Percentiles rank a stretch among this genome's conserved stretches.
These are phyloP conservation scores for Neurospora sp. DNA, from an alignment of 495 filamentous ascomycete genomes.

Conservation along the genomic window DNA sequence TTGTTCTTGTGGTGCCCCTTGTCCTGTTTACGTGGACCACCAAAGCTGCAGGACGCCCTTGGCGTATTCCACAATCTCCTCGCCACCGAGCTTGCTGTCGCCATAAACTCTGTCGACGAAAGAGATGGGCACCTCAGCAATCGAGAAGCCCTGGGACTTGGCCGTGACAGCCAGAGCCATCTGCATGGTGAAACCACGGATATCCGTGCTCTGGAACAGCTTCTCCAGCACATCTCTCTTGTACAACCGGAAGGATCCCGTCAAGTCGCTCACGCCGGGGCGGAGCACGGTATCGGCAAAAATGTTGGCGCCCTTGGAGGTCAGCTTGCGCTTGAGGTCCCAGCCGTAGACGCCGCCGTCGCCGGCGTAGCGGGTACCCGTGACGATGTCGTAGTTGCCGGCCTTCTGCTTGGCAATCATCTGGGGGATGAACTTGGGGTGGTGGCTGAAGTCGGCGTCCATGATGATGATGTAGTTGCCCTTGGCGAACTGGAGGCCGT, in stretches of 20 bases:
- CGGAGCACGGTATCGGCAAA: slow-evolving; percentile 90
- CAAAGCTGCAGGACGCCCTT: slow-evolving; percentile 87
- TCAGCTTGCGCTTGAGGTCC: slow-evolving; percentile 94
- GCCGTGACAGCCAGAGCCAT: slow-evolving; percentile 87
- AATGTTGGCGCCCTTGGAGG: slow-evolving; percentile 83
- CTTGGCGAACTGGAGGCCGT: slow-evolving; percentile 75
- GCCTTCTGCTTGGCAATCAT: slow-evolving; percentile 70
- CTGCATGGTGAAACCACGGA: slow-evolving; percentile 96
- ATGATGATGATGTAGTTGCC: slow-evolving; percentile 98
- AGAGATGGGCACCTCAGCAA: slow-evolving; percentile 87
- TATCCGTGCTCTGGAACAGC: slow-evolving; percentile 81
- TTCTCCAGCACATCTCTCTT: slow-evolving; percentile 83
- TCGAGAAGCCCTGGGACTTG: slow-evolving; percentile 81
- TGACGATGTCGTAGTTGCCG: slow-evolving; percentile 85
- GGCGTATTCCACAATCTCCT: slow-evolving; percentile 96
- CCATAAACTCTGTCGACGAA: slow-evolving; percentile 96
- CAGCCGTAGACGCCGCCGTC: slow-evolving; percentile 92
- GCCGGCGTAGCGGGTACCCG: slow-evolving; percentile 84
- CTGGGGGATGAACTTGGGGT: slow-evolving; percentile 88
- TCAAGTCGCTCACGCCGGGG: slow-evolving; percentile 93
- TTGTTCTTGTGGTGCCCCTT: neutral
- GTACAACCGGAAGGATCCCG: slow-evolving; percentile 88
- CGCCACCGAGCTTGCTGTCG: slow-evolving; percentile 86
- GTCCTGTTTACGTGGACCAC: slow-evolving; percentile 43
- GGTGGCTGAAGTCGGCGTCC: slow-evolving; percentile 98